A percentile compares a stretch with the other conserved stretches of the same genome.
Evolutionary conservation across 2,329 filamentous ascomycete species (phyloP).

Genomic region (Diaporthe capsici): DNA sequence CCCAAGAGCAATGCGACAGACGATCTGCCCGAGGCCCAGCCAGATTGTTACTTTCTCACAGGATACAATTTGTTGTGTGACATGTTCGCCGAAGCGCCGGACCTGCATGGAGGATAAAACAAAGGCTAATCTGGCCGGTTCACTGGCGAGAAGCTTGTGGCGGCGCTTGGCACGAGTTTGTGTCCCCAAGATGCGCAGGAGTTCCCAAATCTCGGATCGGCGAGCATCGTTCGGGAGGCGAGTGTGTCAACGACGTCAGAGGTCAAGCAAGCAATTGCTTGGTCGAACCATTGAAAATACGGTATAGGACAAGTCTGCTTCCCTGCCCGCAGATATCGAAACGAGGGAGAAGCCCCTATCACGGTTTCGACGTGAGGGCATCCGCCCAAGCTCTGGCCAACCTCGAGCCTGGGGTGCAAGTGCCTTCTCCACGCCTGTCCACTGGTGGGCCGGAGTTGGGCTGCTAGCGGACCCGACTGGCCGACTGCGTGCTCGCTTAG

Average conservation of each 20-base stretch:
- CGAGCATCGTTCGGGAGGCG: constrained; percentile 4
- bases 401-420: constrained; percentile 2
- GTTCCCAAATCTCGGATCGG: constrained; percentile 14
- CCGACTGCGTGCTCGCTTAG: constrained; percentile 3
- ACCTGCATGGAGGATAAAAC: not conserved
- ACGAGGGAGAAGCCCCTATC: constrained; percentile 21
- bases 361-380: constrained; percentile 21
- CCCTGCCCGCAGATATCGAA: constrained; percentile 22
- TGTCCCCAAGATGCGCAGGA: constrained; percentile 12
- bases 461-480: not conserved
- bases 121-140: constrained; percentile 7
- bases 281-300: constrained; percentile 11
- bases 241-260: constrained; percentile 32
- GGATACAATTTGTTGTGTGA: constrained; percentile 2
- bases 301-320: not conserved
- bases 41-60: not conserved
- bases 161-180: constrained; percentile 19
- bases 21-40: not conserved
- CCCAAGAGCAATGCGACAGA: constrained; percentile 38
- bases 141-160: not conserved
- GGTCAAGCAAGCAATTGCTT: constrained; percentile 1
- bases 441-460: not conserved
- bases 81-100: constrained; percentile 20
- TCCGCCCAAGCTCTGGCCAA: constrained; percentile 20
- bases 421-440: not conserved